Conservation (phyloP, 768 basidiomycete genomes). For the Suillus occidentalis region DNA sequence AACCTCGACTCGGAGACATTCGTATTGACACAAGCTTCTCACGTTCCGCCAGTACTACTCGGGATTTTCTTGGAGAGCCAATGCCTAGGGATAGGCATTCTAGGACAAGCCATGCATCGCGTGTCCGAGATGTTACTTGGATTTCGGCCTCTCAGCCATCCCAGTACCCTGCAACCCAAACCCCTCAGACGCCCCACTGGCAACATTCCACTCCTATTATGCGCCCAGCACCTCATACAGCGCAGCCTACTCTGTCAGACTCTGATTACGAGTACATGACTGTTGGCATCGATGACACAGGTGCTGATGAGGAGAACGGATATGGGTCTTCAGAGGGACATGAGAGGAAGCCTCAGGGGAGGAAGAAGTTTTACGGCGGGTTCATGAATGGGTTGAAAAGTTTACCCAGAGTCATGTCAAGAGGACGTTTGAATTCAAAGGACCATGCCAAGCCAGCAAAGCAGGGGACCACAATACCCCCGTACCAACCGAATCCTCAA, state of each 20-base stretch:
- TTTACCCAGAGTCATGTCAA: slow-evolving; percentile 35
- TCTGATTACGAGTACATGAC: slow-evolving; percentile 36
- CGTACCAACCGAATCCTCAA: slow-evolving; percentile 18
- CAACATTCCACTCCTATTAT: slow-evolving; percentile 26
- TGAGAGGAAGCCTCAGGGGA: slow-evolving; percentile 27
- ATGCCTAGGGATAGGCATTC: slow-evolving; percentile 29
- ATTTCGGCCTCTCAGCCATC: slow-evolving; percentile 26
- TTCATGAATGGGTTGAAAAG: slow-evolving; percentile 32
- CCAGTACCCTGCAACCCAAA: slow-evolving; percentile 27
- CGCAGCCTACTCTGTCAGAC: slow-evolving; percentile 27
- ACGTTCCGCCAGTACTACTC: slow-evolving; percentile 27
- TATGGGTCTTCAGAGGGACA: slow-evolving; percentile 27
- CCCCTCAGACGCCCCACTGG: slow-evolving; percentile 29
- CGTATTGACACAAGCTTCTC: slow-evolving; percentile 31
- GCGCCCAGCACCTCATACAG: slow-evolving; percentile 20
- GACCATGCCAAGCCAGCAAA: slow-evolving; percentile 25
- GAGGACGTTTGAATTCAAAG: slow-evolving; percentile 21
- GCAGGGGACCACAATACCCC: slow-evolving; percentile 20
- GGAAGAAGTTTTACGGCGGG: slow-evolving; percentile 31
- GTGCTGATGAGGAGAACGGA: slow-evolving; percentile 22
- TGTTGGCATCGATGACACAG: slow-evolving; percentile 27
- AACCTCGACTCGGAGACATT: slow-evolving; percentile 15
- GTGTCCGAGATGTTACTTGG: slow-evolving; percentile 33
- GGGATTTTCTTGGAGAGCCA: slow-evolving; percentile 28
- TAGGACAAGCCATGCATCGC: slow-evolving; percentile 24